phyloP scores from a whole-genome alignment of 495 filamentous ascomycete species.

The Tuber calosporum region DNA sequence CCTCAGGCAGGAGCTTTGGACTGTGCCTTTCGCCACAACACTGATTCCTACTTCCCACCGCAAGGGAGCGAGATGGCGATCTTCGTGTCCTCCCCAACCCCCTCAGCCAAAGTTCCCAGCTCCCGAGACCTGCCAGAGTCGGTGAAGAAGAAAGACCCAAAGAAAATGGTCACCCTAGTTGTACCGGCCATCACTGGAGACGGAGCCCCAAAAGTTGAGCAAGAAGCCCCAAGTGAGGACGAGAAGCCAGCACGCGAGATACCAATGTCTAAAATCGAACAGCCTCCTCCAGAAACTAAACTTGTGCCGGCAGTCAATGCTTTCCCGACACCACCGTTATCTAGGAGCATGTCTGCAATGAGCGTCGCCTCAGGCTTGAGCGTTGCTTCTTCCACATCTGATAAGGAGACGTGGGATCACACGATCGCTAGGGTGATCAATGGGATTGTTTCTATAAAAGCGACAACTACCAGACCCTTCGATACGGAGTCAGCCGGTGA shows the following conservation, averaged over 20 bases:
- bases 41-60: conserved; percentile 33
- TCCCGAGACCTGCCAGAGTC: conserved; percentile 9
- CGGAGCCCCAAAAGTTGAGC: conserved; percentile 18
- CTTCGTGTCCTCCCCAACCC: conserved; percentile 19
- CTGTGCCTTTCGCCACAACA: conserved; percentile 37
- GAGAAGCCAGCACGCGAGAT: conserved; percentile 17
- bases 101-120: conserved; percentile 22
- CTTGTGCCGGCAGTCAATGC: conserved; percentile 14
- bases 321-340: conserved; percentile 26
- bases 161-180: conserved; percentile 9
- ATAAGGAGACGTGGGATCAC: conserved; percentile 42
- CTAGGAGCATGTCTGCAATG: conserved; percentile 34
- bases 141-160: conserved; percentile 23
- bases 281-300: conserved; percentile 24
- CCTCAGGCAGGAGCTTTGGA: conserved; percentile 36
- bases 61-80: conserved; percentile 29
- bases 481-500: conserved; percentile 42
- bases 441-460: conserved; percentile 42
- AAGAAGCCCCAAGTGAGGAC: conserved; percentile 14
- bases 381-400: conserved; percentile 25
- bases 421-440: conserved; percentile 41
- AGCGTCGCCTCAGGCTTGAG: conserved; percentile 34
- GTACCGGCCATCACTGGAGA: conserved; percentile 7
- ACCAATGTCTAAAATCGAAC: conserved; percentile 22
- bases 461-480: conserved; percentile 41